Conservation (phyloP, 1,139 yeast species). For the Entelexis paramagnoliae region DNA sequence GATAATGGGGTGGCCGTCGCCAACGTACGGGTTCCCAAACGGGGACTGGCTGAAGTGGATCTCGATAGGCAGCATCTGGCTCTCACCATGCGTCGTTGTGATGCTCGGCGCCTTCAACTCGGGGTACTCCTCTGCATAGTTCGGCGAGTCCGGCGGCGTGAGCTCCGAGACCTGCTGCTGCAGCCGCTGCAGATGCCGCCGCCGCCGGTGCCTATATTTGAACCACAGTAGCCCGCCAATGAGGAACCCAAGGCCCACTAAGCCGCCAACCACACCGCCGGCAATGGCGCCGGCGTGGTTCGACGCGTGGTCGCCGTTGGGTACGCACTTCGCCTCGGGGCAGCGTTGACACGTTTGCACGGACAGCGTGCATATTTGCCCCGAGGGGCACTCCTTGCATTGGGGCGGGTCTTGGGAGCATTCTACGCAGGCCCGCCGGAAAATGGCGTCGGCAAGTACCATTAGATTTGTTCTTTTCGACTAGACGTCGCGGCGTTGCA, state of each 20-base stretch:
- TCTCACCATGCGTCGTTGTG: not conserved
- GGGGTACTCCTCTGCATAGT: not conserved
- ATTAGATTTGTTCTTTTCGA: not conserved
- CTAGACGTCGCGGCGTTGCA: not conserved
- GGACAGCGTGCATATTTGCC: conserved; percentile 26
- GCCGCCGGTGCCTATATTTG: conserved; percentile 17
- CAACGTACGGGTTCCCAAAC: conserved; percentile 1
- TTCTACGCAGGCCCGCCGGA: conserved; percentile 22
- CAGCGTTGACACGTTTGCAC: conserved; percentile 27
- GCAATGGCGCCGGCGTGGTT: conserved; percentile 32
- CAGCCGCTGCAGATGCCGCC: conserved; percentile 10
- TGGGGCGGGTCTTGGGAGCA: conserved; percentile 25
- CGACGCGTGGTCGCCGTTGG: not conserved
- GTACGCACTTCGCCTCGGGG: conserved; percentile 18
- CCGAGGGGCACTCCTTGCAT: conserved; percentile 23
- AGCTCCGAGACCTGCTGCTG: conserved; percentile 6
- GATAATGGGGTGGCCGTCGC: conserved; percentile 3
- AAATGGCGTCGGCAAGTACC: not conserved
- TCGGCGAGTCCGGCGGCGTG: conserved; percentile 11
- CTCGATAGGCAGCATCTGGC: conserved; percentile 3
- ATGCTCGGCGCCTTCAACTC: conserved; percentile 14
- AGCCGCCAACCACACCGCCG: conserved; percentile 35
- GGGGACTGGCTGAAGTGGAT: conserved; percentile 1
- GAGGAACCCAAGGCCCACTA: conserved; percentile 27
- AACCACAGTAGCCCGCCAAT: conserved; percentile 28